These are phyloP conservation scores for Porcisia deanei DNA, from an alignment of 208 protist species.

Conservation along the genomic window DNA sequence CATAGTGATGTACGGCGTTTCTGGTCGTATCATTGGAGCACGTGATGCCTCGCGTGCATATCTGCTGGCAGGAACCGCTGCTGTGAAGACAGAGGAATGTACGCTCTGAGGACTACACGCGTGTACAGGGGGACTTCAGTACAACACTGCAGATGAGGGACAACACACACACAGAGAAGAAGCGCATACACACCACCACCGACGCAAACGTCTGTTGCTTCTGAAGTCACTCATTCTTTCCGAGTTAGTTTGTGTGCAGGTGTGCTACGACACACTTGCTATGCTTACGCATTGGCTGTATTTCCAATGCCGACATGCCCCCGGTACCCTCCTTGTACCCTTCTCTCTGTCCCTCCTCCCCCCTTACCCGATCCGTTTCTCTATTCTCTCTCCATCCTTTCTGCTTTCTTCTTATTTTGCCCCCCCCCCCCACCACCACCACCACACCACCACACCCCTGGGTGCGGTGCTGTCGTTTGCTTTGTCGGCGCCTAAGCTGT, in stretches of 20 bases:
- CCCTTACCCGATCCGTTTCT: background rate
- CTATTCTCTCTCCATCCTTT: constrained; percentile 1
- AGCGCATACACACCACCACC: background rate
- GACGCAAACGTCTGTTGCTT: background rate
- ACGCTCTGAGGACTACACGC: background rate
- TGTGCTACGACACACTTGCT: background rate
- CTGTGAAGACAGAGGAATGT: background rate
- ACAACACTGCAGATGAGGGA: background rate
- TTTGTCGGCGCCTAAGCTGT: too few species aligned
- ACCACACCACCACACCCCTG: too few species aligned
- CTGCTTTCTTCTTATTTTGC: background rate
- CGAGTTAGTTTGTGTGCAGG: background rate
- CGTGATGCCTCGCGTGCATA: constrained; percentile 12
- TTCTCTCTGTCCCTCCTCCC: background rate
- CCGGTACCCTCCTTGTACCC: background rate
- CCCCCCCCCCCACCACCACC: background rate
- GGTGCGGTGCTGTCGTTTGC: too few species aligned
- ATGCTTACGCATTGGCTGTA: background rate
- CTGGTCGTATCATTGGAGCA: constrained; percentile 1
- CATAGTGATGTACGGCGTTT: background rate
- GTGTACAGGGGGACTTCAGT: background rate
- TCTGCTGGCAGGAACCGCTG: background rate
- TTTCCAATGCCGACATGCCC: background rate
- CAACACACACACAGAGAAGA: background rate
- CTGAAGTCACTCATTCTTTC: background rate